phyloP scores from a whole-genome alignment of 2,329 filamentous ascomycete species.

The Aspergillus brasiliensis region DNA sequence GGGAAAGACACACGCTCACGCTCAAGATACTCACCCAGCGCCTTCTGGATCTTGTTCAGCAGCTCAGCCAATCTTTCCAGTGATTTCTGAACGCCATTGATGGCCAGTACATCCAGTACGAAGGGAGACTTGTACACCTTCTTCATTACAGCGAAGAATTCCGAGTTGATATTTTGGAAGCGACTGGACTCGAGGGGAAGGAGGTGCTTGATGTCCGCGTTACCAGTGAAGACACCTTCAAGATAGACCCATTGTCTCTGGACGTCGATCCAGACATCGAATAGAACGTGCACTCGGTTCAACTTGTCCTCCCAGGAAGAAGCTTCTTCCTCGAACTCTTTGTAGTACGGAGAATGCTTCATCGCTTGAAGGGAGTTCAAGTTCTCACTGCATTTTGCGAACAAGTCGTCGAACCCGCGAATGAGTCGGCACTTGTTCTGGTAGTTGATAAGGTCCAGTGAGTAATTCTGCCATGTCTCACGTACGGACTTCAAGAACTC shows the following conservation, averaged over 20 bases:
- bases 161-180: conserved; percentile 99
- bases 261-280: conserved; percentile 99
- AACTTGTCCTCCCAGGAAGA: conserved; percentile 97
- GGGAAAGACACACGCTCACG: conserved; percentile 97
- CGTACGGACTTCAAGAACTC: conserved; percentile 96
- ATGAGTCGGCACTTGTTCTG: conserved; percentile 98
- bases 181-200: conserved; percentile 93
- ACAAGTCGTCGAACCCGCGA: conserved; percentile 95
- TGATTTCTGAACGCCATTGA: conserved; percentile 93
- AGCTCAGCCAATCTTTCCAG: conserved; percentile 94
- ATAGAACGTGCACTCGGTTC: conserved; percentile 93
- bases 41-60: conserved; percentile 98
- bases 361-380: conserved; percentile 97
- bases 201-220: conserved; percentile 97
- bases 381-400: conserved; percentile 97
- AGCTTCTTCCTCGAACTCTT: conserved; percentile 98
- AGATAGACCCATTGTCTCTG: conserved; percentile 99
- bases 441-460: conserved; percentile 91
- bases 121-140: conserved; percentile 97
- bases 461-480: conserved; percentile 95
- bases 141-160: conserved; percentile 99
- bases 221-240: conserved; percentile 97
- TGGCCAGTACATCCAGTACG: conserved; percentile 92
- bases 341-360: conserved; percentile 98
- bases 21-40: conserved; percentile 95